Evolutionary conservation across 805 yeast genomes (phyloP).

Genomic region (Candida loeiensis): DNA sequence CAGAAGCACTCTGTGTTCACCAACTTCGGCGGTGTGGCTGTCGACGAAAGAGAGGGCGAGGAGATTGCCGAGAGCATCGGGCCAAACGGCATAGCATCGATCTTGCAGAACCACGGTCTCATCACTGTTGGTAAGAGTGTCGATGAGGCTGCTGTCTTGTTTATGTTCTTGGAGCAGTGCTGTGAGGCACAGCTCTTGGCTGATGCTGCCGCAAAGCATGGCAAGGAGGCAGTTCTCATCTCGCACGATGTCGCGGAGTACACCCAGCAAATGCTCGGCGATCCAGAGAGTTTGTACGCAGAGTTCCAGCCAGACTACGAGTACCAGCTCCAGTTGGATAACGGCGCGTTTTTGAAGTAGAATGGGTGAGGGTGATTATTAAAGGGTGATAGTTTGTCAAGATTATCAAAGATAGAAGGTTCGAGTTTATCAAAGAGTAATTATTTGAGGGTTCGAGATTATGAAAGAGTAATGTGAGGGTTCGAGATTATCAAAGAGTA

Average conservation of each 20-base stretch:
- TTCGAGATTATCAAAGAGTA: no score
- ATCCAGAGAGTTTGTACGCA: slow-evolving; percentile 64
- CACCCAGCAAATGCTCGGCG: slow-evolving; percentile 57
- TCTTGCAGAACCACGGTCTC: slow-evolving; percentile 71
- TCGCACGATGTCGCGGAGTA: slow-evolving; percentile 48
- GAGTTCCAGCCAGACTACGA: slow-evolving; percentile 74
- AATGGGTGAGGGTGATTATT: not conserved
- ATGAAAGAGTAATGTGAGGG: no score
- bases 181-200: slow-evolving; percentile 66
- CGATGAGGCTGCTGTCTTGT: slow-evolving; percentile 71
- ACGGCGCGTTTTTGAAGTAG: slow-evolving; percentile 22
- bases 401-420: no score
- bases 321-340: slow-evolving; percentile 24
- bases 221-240: slow-evolving; percentile 41
- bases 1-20: slow-evolving; percentile 61
- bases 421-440: no score
- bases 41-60: slow-evolving; percentile 60
- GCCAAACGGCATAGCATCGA: slow-evolving; percentile 47
- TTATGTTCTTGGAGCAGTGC: slow-evolving; percentile 57
- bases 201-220: slow-evolving; percentile 48
- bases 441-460: no score
- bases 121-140: slow-evolving; percentile 67
- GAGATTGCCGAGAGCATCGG: slow-evolving; percentile 62
- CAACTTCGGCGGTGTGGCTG: slow-evolving; percentile 77
- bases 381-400: not conserved